Percentiles rank a stretch among this genome's conserved stretches.
Conservation (phyloP, 352 stramenopile species). For the Thalassiosira mediterranea region DNA sequence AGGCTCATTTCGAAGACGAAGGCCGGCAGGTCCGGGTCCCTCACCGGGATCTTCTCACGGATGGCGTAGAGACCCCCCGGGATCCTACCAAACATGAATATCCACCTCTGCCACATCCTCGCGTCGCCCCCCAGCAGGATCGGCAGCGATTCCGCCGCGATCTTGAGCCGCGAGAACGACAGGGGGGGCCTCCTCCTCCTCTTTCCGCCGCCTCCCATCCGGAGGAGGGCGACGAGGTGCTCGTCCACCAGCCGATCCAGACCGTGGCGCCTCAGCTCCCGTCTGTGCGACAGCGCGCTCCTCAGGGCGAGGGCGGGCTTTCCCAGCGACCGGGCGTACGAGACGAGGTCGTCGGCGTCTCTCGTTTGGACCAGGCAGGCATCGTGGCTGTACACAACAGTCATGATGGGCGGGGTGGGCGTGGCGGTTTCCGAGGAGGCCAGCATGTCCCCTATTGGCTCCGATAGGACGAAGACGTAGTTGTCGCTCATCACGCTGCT, state of each 20-base stretch:
- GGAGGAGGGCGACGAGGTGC: conserved; percentile 68
- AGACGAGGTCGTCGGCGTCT: conserved; percentile 75
- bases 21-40: conserved; percentile 68
- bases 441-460: conserved; percentile 40
- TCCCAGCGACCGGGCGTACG: conserved; percentile 54
- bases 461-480: conserved; percentile 69
- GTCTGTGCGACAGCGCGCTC: conserved; percentile 52
- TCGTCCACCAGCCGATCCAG: conserved; percentile 68
- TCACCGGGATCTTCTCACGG: conserved; percentile 70
- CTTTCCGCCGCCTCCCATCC: conserved; percentile 30
- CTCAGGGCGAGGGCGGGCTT: conserved; percentile 66
- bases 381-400: conserved; percentile 62
- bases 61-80: conserved; percentile 73
- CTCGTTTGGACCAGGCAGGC: conserved; percentile 53
- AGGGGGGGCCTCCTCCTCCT: conserved; percentile 37
- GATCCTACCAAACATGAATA: conserved; percentile 65
- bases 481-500: conserved; percentile 67
- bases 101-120: conserved; percentile 72
- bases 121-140: conserved; percentile 71
- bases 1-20: conserved; percentile 70
- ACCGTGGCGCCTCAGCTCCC: conserved; percentile 57
- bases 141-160: conserved; percentile 68
- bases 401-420: conserved; percentile 59
- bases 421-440: conserved; percentile 1
- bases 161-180: conserved; percentile 68